A percentile compares a stretch with the other conserved stretches of the same genome.
Evolutionary conservation across 139 green algal genomes (phyloP).

Genomic region (Zygnema circumcarinatum): DNA sequence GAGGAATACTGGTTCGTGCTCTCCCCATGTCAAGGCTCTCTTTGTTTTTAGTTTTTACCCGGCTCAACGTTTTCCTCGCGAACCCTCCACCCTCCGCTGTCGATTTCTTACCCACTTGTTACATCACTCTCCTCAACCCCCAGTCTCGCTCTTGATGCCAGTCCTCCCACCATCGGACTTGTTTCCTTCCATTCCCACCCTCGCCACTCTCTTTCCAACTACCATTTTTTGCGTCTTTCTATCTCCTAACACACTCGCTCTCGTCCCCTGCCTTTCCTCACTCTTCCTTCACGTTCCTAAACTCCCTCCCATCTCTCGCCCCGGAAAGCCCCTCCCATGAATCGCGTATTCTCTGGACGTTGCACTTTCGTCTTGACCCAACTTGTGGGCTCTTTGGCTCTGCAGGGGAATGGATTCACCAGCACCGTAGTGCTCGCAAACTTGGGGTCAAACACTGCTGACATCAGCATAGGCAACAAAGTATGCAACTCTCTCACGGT

Average conservation of each 20-base stretch:
- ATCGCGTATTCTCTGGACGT: neutral
- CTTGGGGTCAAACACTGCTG: too few relatives aligned
- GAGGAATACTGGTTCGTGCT: too few relatives aligned
- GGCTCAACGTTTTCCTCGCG: too few relatives aligned
- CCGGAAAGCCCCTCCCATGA: neutral
- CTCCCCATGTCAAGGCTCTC: too few relatives aligned
- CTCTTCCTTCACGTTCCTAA: neutral
- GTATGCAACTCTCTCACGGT: neutral
- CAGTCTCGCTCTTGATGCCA: neutral
- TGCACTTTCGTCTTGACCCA: neutral
- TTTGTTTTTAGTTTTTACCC: too few relatives aligned
- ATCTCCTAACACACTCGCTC: neutral
- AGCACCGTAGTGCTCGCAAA: too few relatives aligned
- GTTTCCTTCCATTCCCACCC: neutral
- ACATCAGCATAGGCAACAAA: too few relatives aligned
- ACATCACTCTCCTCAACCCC: neutral
- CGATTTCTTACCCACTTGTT: neutral
- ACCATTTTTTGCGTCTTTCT: too few relatives aligned
- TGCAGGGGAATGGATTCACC: too few relatives aligned
- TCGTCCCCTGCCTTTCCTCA: neutral
- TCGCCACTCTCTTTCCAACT: too few relatives aligned
- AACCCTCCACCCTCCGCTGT: too few relatives aligned
- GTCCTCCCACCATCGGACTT: neutral
- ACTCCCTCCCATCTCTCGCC: neutral
- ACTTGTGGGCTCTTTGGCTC: too few relatives aligned